Evolutionary conservation across 768 basidiomycete species (phyloP).

Genomic region (Boletus pseudo-olivaceus): DNA sequence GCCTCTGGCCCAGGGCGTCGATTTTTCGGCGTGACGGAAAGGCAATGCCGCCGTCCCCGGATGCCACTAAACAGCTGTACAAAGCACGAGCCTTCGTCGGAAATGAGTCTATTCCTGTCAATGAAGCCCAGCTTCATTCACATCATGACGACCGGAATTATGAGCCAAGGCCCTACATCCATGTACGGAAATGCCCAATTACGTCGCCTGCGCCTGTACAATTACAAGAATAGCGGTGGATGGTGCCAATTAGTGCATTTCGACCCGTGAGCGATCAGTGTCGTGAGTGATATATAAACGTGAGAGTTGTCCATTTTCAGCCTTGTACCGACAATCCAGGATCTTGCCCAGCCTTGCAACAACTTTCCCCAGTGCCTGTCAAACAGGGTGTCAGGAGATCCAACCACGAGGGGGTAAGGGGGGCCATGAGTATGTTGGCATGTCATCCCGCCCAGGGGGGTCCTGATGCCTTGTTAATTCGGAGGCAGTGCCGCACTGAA

Average conservation of each 20-base stretch:
- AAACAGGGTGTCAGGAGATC: constrained; percentile 32
- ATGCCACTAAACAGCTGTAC: constrained; percentile 7
- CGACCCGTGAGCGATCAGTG: constrained; percentile 30
- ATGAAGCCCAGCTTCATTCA: constrained; percentile 20
- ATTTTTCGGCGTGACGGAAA: constrained; percentile 52
- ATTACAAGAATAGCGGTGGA: constrained; percentile 25
- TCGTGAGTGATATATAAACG: constrained; percentile 34
- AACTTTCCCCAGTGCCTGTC: constrained; percentile 28
- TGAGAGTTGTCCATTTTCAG: constrained; percentile 27
- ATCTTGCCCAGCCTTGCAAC: constrained; percentile 26
- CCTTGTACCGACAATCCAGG: constrained; percentile 30
- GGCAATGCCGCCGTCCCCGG: neutral
- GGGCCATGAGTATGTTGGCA: constrained; percentile 34
- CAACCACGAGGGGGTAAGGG: constrained; percentile 14
- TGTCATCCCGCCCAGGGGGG: constrained; percentile 31
- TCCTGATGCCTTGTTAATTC: constrained; percentile 28
- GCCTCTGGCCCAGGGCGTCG: constrained; percentile 91
- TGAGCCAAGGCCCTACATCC: constrained; percentile 4
- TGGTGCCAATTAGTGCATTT: constrained; percentile 12
- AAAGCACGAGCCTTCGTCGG: constrained; percentile 3
- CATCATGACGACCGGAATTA: constrained; percentile 23
- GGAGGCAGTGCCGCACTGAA: constrained; percentile 33
- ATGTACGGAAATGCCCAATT: constrained; percentile 12
- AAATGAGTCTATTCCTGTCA: constrained; percentile 13
- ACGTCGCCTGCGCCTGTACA: constrained; percentile 1